These are phyloP conservation scores for Hortiboletus rubellus DNA, from an alignment of 1,284 basidiomycete genomes.

Conservation along the genomic window DNA sequence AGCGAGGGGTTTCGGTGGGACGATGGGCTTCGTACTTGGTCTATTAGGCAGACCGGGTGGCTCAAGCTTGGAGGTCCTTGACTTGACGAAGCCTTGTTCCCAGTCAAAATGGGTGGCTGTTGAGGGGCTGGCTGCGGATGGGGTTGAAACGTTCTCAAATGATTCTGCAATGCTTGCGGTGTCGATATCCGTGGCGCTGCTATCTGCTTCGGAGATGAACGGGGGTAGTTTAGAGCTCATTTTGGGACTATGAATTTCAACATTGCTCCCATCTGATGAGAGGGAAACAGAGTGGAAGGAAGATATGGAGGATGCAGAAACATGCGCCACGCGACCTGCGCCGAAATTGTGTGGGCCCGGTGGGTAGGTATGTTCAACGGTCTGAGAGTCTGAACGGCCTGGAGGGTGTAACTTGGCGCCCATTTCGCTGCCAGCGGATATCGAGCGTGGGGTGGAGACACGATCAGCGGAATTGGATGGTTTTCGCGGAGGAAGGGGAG, in stretches of 20 bases:
- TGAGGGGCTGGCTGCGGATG: constrained; percentile 45
- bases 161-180: constrained; percentile 63
- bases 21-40: constrained; percentile 33
- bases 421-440: constrained; percentile 18
- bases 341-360: constrained; percentile 38
- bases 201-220: constrained; percentile 47
- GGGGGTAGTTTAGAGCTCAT: constrained; percentile 36
- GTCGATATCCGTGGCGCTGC: constrained; percentile 44
- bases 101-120: constrained; percentile 45
- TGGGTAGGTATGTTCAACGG: constrained; percentile 59
- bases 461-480: constrained; percentile 50
- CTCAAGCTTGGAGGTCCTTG: constrained; percentile 29
- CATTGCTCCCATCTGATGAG: constrained; percentile 59
- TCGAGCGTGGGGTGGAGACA: constrained; percentile 30
- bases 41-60: constrained; percentile 61
- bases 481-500: constrained; percentile 67
- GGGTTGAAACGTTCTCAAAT: constrained; percentile 64
- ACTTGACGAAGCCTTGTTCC: constrained; percentile 41
- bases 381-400: constrained; percentile 45
- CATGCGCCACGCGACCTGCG: constrained; percentile 47
- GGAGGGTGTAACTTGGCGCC: constrained; percentile 32
- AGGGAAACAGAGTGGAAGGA: constrained; percentile 81
- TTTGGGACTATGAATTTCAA: constrained; percentile 36
- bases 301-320: constrained; percentile 67
- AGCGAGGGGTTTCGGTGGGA: constrained; percentile 33